Conservation (phyloP, 2,329 filamentous ascomycete genomes). For the Scopulariopsis brevicaulis region DNA sequence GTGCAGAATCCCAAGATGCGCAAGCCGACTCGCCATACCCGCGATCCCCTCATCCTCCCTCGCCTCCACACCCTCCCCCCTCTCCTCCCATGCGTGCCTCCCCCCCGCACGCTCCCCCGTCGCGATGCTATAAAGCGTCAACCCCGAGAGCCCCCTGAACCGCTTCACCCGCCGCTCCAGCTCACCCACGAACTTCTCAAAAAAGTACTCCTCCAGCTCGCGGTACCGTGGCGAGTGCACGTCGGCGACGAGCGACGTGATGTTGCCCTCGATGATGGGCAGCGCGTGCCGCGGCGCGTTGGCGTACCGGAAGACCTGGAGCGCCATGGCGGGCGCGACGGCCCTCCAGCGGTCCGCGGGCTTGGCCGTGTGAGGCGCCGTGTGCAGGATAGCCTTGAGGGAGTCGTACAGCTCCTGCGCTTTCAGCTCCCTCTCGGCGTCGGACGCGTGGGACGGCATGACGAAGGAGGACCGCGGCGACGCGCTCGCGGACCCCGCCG, state of each 20-base stretch:
- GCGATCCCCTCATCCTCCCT: constrained; percentile 43
- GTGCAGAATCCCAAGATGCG: constrained; percentile 75
- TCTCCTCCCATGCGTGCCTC: constrained; percentile 19
- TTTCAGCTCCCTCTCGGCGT: constrained; percentile 23
- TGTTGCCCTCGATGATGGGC: constrained; percentile 34
- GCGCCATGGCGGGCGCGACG: constrained; percentile 39
- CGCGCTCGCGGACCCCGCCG: constrained; percentile 32
- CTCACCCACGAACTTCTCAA: constrained; percentile 33
- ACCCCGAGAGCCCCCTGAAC: constrained; percentile 38
- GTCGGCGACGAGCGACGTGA: constrained; percentile 31
- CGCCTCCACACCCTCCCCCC: constrained; percentile 20
- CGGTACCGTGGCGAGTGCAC: constrained; percentile 30
- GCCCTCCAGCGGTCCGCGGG: constrained; percentile 35
- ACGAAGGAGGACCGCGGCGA: constrained; percentile 37
- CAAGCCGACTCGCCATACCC: constrained; percentile 65
- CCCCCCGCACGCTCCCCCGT: constrained; percentile 35
- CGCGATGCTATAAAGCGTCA: constrained; percentile 42
- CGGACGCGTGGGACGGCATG: constrained; percentile 20
- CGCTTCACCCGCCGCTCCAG: constrained; percentile 37
- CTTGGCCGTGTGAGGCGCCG: constrained; percentile 28
- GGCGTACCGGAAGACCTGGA: constrained; percentile 47
- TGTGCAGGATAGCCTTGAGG: constrained; percentile 42
- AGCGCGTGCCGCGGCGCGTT: constrained; percentile 37
- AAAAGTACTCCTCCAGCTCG: constrained; percentile 37
- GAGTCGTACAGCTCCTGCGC: constrained; percentile 38